These are phyloP conservation scores for Macrolepiota dolichaula DNA, from an alignment of 768 basidiomycete species.

Conservation along the genomic window DNA sequence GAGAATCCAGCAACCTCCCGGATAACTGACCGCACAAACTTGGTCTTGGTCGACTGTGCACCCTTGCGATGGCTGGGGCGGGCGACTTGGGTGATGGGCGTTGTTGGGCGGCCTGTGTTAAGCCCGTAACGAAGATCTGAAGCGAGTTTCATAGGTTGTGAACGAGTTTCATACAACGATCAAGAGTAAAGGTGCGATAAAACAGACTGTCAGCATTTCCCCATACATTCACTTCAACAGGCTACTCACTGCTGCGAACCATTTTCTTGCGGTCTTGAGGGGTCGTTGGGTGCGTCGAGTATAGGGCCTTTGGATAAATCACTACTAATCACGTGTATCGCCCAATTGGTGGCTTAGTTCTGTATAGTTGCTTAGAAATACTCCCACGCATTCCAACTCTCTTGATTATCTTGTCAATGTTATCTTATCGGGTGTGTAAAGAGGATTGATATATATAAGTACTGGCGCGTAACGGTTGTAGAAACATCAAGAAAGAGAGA, in stretches of 20 bases:
- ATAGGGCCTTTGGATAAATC: conserved; percentile 16
- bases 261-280: conserved; percentile 66
- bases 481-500: conserved; percentile 14
- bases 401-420: conserved; percentile 20
- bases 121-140: conserved; percentile 81
- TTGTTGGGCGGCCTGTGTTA: conserved; percentile 89
- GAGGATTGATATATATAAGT: conserved; percentile 13
- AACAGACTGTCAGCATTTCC: conserved; percentile 14
- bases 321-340: conserved; percentile 31
- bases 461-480: conserved; percentile 14
- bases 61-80: conserved; percentile 94
- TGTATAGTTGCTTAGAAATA: conserved; percentile 47
- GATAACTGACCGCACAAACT: conserved; percentile 90
- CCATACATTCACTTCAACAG: not conserved
- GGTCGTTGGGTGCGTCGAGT: conserved; percentile 30
- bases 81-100: conserved; percentile 67
- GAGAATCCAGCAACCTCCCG: conserved; percentile 98
- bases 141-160: not conserved
- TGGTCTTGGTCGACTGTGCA: conserved; percentile 81
- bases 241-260: conserved; percentile 70
- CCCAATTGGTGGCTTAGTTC: conserved; percentile 45
- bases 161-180: not conserved
- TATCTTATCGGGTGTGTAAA: conserved; percentile 25
- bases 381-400: conserved; percentile 17
- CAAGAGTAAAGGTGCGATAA: not conserved